These are phyloP conservation scores for Neospora caninum DNA, from an alignment of 169 alveolate species.

Conservation along the genomic window DNA sequence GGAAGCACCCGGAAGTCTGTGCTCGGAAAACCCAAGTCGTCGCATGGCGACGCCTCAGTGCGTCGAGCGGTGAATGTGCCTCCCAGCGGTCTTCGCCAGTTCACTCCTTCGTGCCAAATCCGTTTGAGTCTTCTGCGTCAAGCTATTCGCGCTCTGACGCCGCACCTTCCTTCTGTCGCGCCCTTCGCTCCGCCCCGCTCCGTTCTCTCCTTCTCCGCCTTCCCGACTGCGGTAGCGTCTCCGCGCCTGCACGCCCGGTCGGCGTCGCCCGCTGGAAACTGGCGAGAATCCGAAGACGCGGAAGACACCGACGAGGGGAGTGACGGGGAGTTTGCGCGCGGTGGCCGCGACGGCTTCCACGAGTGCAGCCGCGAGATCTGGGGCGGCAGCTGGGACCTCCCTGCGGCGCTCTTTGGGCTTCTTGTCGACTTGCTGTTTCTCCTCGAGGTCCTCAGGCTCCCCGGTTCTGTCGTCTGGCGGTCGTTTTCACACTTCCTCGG, in stretches of 20 bases:
- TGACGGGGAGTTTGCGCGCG: not conserved
- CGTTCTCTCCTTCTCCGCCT: not conserved
- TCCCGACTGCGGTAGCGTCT: not conserved
- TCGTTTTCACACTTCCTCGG: not conserved
- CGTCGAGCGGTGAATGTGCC: too few species aligned
- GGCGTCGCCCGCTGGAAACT: too few species aligned
- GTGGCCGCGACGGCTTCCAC: not conserved
- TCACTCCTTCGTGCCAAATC: not conserved
- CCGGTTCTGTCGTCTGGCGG: constrained; percentile 13
- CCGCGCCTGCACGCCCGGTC: not conserved
- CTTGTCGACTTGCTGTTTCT: not conserved
- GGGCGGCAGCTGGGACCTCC: not conserved
- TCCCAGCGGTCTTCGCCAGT: too few species aligned
- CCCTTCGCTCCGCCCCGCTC: not conserved
- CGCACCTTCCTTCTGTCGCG: not conserved
- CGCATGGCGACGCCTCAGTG: too few species aligned
- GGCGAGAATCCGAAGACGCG: not conserved
- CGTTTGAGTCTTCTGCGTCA: not conserved
- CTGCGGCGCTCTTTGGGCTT: not conserved
- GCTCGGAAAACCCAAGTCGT: too few species aligned
- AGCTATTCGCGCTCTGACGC: not conserved
- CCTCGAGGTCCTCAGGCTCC: not conserved
- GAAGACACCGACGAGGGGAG: not conserved
- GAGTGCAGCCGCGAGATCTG: not conserved
- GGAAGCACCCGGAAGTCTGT: too few species aligned